These are phyloP conservation scores for Scheffersomyces illinoinensis DNA, from an alignment of 1,139 yeast species.

Conservation along the genomic window DNA sequence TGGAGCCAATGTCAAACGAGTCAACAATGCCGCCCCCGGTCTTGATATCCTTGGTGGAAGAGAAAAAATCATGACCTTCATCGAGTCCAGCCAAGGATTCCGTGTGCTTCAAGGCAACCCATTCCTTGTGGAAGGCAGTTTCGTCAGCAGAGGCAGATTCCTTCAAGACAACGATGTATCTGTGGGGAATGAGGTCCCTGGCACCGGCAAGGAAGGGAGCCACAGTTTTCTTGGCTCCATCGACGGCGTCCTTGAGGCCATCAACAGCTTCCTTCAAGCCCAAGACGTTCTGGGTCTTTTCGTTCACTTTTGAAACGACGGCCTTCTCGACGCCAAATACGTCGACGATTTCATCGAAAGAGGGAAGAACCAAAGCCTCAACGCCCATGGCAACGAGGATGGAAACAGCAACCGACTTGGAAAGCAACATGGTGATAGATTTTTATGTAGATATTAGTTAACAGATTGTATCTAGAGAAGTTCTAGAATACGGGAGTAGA, in stretches of 20 bases:
- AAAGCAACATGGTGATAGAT: conserved; percentile 38
- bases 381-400: conserved; percentile 61
- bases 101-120: conserved; percentile 55
- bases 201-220: conserved; percentile 22
- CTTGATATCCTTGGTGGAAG: conserved; percentile 31
- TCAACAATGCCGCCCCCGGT: conserved; percentile 64
- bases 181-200: conserved; percentile 63
- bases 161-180: conserved; percentile 77
- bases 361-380: conserved; percentile 67
- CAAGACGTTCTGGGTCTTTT: not conserved
- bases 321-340: conserved; percentile 23
- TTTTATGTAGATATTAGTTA: not conserved
- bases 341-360: conserved; percentile 40
- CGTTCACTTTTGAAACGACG: not conserved
- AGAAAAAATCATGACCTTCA: conserved; percentile 41
- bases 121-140: conserved; percentile 60
- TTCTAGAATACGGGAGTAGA: not conserved
- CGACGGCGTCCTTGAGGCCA: not conserved
- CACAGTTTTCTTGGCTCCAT: conserved; percentile 4
- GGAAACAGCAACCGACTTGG: conserved; percentile 51
- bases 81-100: conserved; percentile 28
- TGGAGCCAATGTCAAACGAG: conserved; percentile 58
- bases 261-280: not conserved
- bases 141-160: conserved; percentile 52
- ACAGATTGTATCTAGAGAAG: not conserved